phyloP scores from a whole-genome alignment of 306 rosid genomes.

The Bauhinia variegata region DNA sequence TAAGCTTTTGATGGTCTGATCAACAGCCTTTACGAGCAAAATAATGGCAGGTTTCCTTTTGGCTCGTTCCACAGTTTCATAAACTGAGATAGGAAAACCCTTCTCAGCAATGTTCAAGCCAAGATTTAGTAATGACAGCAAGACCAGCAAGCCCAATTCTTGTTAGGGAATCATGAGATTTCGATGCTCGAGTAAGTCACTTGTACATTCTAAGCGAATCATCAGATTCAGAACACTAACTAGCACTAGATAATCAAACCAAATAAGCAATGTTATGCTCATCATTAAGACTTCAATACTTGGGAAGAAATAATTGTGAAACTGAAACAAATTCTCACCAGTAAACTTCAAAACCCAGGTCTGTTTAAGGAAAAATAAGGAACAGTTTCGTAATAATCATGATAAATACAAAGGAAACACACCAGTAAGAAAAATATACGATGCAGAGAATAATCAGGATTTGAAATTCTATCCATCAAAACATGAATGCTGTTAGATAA shows the following conservation, averaged over 20 bases:
- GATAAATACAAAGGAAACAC: too few relatives aligned
- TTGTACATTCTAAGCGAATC: background rate
- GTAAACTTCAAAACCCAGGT: too few relatives aligned
- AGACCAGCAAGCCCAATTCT: slow-evolving; percentile 53
- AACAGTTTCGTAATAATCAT: too few relatives aligned
- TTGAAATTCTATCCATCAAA: too few relatives aligned
- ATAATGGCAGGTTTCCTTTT: slow-evolving; percentile 45
- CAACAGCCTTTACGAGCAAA: slow-evolving; percentile 54
- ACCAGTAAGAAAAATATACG: too few relatives aligned
- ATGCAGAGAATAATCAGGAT: too few relatives aligned
- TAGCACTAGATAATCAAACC: too few relatives aligned
- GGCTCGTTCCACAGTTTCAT: slow-evolving; percentile 46
- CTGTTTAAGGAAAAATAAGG: too few relatives aligned
- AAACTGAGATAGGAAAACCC: slow-evolving; percentile 46
- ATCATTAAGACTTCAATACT: too few relatives aligned
- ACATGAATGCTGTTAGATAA: too few relatives aligned
- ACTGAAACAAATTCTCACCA: background rate
- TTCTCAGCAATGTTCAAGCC: slow-evolving; percentile 50
- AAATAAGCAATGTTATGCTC: background rate
- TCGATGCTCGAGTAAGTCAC: background rate
- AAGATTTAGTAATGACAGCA: slow-evolving; percentile 50
- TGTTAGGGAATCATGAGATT: background rate
- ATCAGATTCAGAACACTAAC: too few relatives aligned
- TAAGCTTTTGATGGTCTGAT: slow-evolving; percentile 44
- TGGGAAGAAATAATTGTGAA: background rate